Evolutionary conservation across 2,329 filamentous ascomycete genomes (phyloP).

Genomic region (Parastagonospora avenae): DNA sequence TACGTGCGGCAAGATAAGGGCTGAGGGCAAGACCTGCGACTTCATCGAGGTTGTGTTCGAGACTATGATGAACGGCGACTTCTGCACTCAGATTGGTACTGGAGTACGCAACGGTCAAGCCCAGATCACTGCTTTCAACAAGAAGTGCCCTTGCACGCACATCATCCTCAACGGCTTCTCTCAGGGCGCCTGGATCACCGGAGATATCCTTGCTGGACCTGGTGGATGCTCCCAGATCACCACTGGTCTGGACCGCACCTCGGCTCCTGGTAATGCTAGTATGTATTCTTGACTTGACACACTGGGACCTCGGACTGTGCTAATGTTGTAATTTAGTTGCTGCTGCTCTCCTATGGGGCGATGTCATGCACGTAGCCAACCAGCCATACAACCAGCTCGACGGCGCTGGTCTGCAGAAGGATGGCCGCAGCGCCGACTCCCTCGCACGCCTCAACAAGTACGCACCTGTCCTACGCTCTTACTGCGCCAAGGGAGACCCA

Average conservation of each 20-base stretch:
- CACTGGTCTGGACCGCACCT: conserved; percentile 20
- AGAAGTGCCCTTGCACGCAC: conserved; percentile 59
- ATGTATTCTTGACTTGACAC: conserved; percentile 18
- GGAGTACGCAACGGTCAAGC: conserved; percentile 24
- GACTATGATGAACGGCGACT: conserved; percentile 15
- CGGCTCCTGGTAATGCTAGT: conserved; percentile 26
- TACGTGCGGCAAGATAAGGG: conserved; percentile 23
- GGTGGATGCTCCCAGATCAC: conserved; percentile 22
- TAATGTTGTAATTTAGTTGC: conserved; percentile 13
- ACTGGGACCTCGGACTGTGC: background rate
- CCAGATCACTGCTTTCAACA: conserved; percentile 60
- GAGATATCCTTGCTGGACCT: conserved; percentile 61
- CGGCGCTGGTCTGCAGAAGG: conserved; percentile 17
- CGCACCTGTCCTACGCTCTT: conserved; percentile 62
- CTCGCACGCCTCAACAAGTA: conserved; percentile 26
- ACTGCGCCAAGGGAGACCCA: conserved; percentile 65
- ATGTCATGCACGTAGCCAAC: conserved; percentile 26
- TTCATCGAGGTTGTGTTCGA: conserved; percentile 27
- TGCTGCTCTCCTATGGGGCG: conserved; percentile 29
- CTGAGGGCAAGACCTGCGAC: conserved; percentile 27
- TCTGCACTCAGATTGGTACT: conserved; percentile 21
- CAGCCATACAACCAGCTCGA: conserved; percentile 29
- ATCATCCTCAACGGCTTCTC: conserved; percentile 66
- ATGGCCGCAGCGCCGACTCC: conserved; percentile 12
- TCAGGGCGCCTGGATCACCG: conserved; percentile 63